These are phyloP conservation scores for Colletotrichum sp. DNA, from an alignment of 2,329 filamentous ascomycete species.

Conservation along the genomic window DNA sequence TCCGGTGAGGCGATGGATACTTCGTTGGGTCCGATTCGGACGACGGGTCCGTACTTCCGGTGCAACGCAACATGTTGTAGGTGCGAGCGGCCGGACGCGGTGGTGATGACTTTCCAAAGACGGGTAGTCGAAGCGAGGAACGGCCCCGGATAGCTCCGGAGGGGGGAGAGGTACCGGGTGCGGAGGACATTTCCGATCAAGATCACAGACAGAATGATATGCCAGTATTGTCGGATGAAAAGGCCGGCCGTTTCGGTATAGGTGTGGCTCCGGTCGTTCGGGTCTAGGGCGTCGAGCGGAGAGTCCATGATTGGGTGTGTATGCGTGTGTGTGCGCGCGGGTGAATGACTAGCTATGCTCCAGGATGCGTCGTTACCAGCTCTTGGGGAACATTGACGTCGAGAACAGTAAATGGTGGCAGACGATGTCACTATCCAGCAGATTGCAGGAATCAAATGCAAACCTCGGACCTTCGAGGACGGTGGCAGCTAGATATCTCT, in stretches of 20 bases:
- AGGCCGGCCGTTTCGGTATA: neutral
- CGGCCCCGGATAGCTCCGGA: conserved; percentile 76
- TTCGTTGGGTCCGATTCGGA: conserved; percentile 34
- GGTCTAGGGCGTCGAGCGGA: neutral
- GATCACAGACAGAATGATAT: conserved; percentile 35
- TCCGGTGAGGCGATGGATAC: conserved; percentile 42
- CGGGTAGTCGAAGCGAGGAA: conserved; percentile 61
- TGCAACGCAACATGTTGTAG: conserved; percentile 46
- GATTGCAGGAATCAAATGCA: neutral
- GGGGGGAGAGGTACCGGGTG: conserved; percentile 58
- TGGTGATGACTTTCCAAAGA: conserved; percentile 47
- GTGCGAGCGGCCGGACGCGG: conserved; percentile 42
- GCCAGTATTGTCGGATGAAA: conserved; percentile 41
- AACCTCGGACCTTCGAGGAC: neutral
- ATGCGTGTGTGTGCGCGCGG: neutral
- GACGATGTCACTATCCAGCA: neutral
- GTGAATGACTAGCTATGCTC: neutral
- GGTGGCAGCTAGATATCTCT: neutral
- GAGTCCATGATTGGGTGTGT: neutral
- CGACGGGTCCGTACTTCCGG: conserved; percentile 35
- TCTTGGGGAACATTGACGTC: neutral
- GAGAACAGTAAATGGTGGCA: neutral
- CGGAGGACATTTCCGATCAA: conserved; percentile 43
- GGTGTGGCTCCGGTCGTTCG: neutral
- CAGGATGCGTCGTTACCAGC: neutral